A percentile compares a stretch with the other conserved stretches of the same genome.
These are phyloP conservation scores for Trichophyton mentagrophytes DNA, from an alignment of 2,329 filamentous ascomycete genomes.

Conservation along the genomic window DNA sequence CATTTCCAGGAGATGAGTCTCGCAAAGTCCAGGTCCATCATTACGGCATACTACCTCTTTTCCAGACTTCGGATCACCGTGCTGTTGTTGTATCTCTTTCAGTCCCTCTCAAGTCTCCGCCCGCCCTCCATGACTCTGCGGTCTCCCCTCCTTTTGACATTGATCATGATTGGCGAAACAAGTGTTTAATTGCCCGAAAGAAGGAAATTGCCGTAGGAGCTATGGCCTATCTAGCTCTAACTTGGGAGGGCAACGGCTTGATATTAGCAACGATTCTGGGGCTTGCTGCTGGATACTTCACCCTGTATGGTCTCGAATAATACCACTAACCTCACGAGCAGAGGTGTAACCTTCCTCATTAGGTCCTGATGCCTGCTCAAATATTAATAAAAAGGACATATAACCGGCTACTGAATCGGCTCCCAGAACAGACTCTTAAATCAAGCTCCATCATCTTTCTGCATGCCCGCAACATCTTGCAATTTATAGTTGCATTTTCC, in stretches of 20 bases:
- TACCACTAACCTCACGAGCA: no score
- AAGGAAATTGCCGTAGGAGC: conserved; percentile 50
- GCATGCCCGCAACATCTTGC: no score
- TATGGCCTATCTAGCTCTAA: conserved; percentile 41
- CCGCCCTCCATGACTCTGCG: conserved; percentile 16
- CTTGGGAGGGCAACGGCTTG: conserved; percentile 35
- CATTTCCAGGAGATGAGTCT: conserved; percentile 34
- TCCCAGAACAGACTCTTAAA: no score
- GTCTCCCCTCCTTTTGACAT: conserved; percentile 43
- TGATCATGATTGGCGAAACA: conserved; percentile 44
- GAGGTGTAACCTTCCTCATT: no score
- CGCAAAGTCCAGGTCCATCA: conserved; percentile 39
- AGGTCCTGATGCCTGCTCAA: no score
- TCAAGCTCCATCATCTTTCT: no score
- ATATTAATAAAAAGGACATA: no score
- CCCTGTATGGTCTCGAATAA: conserved; percentile 18
- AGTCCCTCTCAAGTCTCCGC: conserved; percentile 34
- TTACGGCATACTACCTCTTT: conserved; percentile 65
- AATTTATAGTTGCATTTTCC: no score
- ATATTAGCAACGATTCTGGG: conserved; percentile 29
- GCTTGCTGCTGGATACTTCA: conserved; percentile 30
- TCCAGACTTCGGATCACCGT: conserved; percentile 77
- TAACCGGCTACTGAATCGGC: no score
- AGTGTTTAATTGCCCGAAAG: conserved; percentile 41
- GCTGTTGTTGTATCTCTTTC: conserved; percentile 61